Evolutionary conservation across 2,329 filamentous ascomycete species (phyloP), one percentile per base, ranked within the genome.

Genomic region (Eutypella sp.): DNA sequence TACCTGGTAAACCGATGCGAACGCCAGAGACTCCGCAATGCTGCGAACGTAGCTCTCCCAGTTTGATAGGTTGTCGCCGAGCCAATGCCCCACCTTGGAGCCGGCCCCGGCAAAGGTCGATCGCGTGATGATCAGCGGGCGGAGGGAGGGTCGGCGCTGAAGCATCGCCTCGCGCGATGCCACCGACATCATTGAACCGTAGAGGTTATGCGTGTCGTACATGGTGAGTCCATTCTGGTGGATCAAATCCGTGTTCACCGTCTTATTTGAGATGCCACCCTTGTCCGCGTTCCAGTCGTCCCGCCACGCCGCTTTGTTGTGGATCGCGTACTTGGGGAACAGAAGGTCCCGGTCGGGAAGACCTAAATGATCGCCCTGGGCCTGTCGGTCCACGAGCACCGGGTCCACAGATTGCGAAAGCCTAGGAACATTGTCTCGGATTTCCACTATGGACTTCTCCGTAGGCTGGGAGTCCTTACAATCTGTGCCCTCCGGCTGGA

Each of bases 181-280:
- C 16, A 72, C 66, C 1, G 82, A 85, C 86, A 90, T 91, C 81
- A 88, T 82, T 7, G 79, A 78, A 1, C 87, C 87, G 61, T 87
- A 89, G 1, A 90, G 65, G 55, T 90, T 90, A 62, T 91, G 87
- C 0, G 82, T 86, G 54, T 91, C 87, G 58, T 87, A 89, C 63
- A 87, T 80, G 18, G 73, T 71, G 31, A 82, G 68, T 1, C 85
- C 85, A 47, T 85, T 82, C 36, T 80, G 73, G 61, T 89, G 85
- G 8, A 83, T 74, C 8, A 88, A 67, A 57, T 88, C 78, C 0
- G 84, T 86, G 51, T 80, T 73, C 44, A 88, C 77, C 0, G 85
- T 83, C 57, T 78, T 73, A 61, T 79, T 78, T 0, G 72, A 73
- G 22, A 77, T 63, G 2, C 69, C 71, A 36, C 74, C 74, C 33